phyloP scores from a whole-genome alignment of 768 basidiomycete genomes.

The Leccinum olivaceopallidum region DNA sequence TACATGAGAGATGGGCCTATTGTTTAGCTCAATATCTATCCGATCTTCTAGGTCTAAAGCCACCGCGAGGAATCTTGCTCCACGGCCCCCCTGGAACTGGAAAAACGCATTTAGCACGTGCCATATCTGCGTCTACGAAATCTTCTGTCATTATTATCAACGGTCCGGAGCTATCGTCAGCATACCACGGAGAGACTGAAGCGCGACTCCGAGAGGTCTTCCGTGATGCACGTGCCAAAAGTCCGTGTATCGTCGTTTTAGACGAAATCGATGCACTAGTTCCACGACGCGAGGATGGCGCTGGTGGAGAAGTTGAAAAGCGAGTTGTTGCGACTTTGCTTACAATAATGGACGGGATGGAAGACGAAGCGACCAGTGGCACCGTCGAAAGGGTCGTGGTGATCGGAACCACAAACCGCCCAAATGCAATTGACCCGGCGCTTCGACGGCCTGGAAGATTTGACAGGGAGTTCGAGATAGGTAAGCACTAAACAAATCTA shows the following conservation, averaged over 20 bases:
- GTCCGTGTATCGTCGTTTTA: constrained; percentile 91
- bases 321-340: constrained; percentile 93
- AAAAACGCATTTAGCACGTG: constrained; percentile 94
- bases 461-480: constrained; percentile 95
- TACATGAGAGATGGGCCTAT: neutral
- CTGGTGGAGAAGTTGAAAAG: constrained; percentile 94
- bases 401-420: constrained; percentile 94
- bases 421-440: constrained; percentile 94
- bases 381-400: constrained; percentile 73
- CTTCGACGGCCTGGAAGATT: constrained; percentile 87
- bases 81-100: constrained; percentile 98
- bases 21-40: constrained; percentile 18
- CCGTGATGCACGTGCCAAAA: constrained; percentile 73
- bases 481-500: constrained; percentile 38
- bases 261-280: constrained; percentile 97
- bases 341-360: constrained; percentile 93
- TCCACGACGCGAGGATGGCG: constrained; percentile 84
- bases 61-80: constrained; percentile 92
- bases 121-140: constrained; percentile 84
- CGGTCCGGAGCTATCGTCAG: constrained; percentile 92
- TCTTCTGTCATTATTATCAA: constrained; percentile 93
- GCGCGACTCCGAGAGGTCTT: constrained; percentile 88
- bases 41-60: constrained; percentile 70
- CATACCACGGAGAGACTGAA: constrained; percentile 98
- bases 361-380: constrained; percentile 43